Conservation (phyloP, 371 early-diverging fungal species). For the Mortierella sp. region DNA sequence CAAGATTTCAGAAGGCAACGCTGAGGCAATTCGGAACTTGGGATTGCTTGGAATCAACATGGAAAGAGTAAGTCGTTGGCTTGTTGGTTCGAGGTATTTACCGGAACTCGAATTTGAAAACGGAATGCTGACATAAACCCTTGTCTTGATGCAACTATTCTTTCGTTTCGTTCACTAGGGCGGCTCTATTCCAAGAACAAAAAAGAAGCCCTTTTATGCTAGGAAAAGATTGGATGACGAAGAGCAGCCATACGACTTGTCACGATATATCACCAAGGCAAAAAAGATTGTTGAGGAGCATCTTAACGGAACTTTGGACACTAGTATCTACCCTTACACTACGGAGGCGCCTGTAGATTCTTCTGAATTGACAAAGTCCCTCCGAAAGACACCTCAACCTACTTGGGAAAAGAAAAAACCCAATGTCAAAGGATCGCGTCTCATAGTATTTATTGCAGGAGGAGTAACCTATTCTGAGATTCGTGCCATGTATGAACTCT, state of each 20-base stretch:
- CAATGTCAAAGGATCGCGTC: conserved; percentile 63
- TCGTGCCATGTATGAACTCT: conserved; percentile 86
- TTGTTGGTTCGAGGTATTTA: not conserved
- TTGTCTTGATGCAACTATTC: not conserved
- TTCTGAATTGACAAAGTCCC: conserved; percentile 31
- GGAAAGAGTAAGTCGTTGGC: conserved; percentile 39
- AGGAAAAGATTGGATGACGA: conserved; percentile 63
- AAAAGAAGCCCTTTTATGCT: conserved; percentile 44
- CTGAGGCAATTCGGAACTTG: conserved; percentile 86
- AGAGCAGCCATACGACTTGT: conserved; percentile 74
- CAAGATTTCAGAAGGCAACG: conserved; percentile 77
- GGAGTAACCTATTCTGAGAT: conserved; percentile 95
- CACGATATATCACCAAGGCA: conserved; percentile 78
- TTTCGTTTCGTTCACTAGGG: conserved; percentile 23
- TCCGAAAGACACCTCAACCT: conserved; percentile 43
- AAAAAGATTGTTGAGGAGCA: conserved; percentile 70
- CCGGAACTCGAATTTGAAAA: not conserved
- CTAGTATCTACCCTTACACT: conserved; percentile 70
- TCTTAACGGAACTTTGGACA: conserved; percentile 69
- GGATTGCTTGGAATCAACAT: conserved; percentile 74
- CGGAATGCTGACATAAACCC: too few species aligned
- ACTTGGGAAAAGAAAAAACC: conserved; percentile 51
- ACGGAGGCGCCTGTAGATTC: conserved; percentile 63
- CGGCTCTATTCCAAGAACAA: conserved; percentile 26
- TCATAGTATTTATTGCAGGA: conserved; percentile 87